phyloP scores from a whole-genome alignment of 305 asterid species.

The Fraxinus velutina region DNA sequence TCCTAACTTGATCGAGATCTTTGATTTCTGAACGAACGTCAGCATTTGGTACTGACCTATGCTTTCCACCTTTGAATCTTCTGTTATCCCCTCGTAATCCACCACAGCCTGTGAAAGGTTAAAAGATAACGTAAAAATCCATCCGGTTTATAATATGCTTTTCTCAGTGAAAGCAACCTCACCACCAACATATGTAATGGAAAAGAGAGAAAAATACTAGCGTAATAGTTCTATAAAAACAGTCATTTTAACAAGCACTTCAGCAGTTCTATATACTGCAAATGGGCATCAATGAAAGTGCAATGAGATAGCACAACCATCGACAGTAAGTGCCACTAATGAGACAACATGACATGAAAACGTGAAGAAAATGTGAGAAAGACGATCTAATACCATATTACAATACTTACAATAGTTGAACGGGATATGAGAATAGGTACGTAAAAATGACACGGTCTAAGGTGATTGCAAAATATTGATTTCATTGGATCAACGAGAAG shows the following conservation, averaged over 20 bases:
- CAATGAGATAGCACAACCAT: neutral
- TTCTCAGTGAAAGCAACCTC: neutral
- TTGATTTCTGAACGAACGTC: conserved; percentile 76
- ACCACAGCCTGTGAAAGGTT: conserved; percentile 36
- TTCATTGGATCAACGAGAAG: neutral
- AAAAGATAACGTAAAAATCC: neutral
- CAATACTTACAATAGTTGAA: no score
- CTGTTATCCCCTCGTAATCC: conserved; percentile 48
- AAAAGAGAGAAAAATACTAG: neutral
- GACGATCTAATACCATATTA: no score
- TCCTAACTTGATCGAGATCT: conserved; percentile 68
- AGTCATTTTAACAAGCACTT: neutral
- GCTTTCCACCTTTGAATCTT: conserved; percentile 56
- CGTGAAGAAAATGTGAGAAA: neutral
- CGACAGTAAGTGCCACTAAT: neutral
- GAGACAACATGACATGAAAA: neutral
- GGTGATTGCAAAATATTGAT: neutral
- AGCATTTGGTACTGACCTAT: conserved; percentile 56
- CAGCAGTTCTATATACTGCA: neutral
- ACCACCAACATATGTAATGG: neutral
- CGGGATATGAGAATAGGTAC: neutral
- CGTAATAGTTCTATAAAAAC: neutral
- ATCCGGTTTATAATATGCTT: neutral
- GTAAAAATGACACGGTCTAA: neutral
- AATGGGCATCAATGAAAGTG: neutral